Evolutionary conservation across 768 basidiomycete genomes (phyloP).

Genomic region (Trametes coccinea): DNA sequence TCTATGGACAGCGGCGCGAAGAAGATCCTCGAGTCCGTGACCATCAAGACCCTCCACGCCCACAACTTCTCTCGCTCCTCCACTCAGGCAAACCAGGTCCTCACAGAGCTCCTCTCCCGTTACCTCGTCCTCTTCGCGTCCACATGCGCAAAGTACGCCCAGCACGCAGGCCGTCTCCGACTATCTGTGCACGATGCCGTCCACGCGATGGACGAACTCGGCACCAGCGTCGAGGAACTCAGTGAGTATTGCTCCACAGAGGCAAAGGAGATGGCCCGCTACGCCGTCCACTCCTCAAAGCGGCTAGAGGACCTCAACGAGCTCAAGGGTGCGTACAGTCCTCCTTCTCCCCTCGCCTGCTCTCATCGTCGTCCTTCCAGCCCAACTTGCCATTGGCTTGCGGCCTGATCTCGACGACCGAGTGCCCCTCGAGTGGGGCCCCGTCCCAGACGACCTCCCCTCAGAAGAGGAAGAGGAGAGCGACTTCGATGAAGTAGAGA

Average conservation of each 20-base stretch:
- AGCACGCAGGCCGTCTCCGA: conserved; percentile 67
- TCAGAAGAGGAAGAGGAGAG: conserved; percentile 36
- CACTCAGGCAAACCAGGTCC: conserved; percentile 63
- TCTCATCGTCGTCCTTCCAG: conserved; percentile 38
- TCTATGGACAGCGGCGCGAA: conserved; percentile 55
- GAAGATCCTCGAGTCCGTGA: conserved; percentile 66
- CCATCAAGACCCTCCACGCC: conserved; percentile 72
- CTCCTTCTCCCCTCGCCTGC: conserved; percentile 21
- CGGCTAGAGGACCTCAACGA: conserved; percentile 74
- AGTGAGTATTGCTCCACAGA: conserved; percentile 65
- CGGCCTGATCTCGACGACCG: conserved; percentile 54
- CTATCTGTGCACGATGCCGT: conserved; percentile 62
- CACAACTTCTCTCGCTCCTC: conserved; percentile 79
- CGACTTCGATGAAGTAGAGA: conserved; percentile 28
- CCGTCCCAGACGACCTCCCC: conserved; percentile 27
- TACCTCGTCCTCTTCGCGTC: conserved; percentile 67
- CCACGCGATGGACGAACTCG: conserved; percentile 72
- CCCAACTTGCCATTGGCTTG: conserved; percentile 61
- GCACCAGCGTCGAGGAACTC: conserved; percentile 69
- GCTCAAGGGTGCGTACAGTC: conserved; percentile 53
- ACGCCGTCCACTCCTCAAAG: conserved; percentile 61
- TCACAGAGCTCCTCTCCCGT: conserved; percentile 75
- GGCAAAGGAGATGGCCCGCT: conserved; percentile 66
- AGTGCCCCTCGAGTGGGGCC: conserved; percentile 49
- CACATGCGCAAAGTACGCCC: conserved; percentile 71